phyloP scores from a whole-genome alignment of 257 asterid genomes.

The Apocynum venetum region DNA sequence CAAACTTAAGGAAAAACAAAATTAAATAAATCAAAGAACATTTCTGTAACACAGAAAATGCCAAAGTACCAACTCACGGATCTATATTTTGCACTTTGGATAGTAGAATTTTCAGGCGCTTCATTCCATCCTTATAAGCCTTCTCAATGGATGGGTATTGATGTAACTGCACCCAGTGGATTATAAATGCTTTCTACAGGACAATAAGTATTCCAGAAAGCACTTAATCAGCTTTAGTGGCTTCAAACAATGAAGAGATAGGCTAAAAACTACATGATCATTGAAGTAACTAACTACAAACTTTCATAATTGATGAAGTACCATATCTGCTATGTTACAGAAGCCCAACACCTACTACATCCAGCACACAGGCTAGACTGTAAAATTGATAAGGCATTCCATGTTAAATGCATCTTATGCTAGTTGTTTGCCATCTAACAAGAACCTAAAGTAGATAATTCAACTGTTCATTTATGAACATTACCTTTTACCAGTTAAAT shows the following conservation, averaged over 20 bases:
- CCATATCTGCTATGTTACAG: no score
- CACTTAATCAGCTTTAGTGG: constrained; percentile 2
- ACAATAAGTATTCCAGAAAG: constrained; percentile 7
- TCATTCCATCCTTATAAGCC: constrained; percentile 73
- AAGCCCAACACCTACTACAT: not conserved
- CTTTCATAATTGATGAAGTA: not conserved
- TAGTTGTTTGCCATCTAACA: not conserved
- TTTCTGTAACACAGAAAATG: not conserved
- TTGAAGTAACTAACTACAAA: not conserved
- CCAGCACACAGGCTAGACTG: not conserved
- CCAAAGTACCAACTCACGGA: constrained; percentile 44
- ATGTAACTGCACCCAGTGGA: constrained; percentile 92
- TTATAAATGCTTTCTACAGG: constrained; percentile 59
- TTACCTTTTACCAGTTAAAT: not conserved
- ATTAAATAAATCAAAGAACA: not conserved
- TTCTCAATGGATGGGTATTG: constrained; percentile 47
- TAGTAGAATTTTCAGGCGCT: constrained; percentile 48
- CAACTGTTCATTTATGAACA: not conserved
- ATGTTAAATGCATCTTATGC: not conserved
- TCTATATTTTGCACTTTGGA: constrained; percentile 62
- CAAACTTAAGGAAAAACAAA: constrained; percentile 1
- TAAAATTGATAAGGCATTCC: not conserved
- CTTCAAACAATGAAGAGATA: not conserved
- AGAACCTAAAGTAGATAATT: not conserved
- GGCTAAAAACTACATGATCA: not conserved